These are phyloP conservation scores for Lotmaria passim DNA, from an alignment of 208 protist genomes.

Conservation along the genomic window DNA sequence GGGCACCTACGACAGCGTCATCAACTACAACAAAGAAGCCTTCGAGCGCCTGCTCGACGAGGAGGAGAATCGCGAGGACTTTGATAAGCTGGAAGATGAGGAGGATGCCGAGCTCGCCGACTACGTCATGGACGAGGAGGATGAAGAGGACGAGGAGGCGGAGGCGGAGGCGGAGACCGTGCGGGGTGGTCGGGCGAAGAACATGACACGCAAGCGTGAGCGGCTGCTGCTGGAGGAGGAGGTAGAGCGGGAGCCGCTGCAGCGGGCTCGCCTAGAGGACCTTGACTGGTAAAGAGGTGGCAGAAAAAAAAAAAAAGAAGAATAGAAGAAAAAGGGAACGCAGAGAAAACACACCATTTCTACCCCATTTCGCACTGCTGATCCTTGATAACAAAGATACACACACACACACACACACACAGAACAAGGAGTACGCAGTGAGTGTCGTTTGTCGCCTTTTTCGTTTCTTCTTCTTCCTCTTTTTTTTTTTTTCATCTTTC, in stretches of 20 bases:
- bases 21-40: conserved; percentile 90
- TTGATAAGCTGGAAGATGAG: conserved; percentile 75
- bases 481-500: too few relatives aligned
- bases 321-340: not conserved
- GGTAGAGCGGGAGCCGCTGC: conserved; percentile 70
- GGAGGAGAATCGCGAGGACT: conserved; percentile 84
- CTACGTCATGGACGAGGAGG: conserved; percentile 91
- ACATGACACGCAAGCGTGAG: conserved; percentile 51
- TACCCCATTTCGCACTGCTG: too few relatives aligned
- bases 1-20: conserved; percentile 92
- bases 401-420: too few relatives aligned
- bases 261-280: conserved; percentile 64
- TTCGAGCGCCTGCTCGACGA: conserved; percentile 90
- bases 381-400: too few relatives aligned
- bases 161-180: conserved; percentile 35
- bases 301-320: not conserved
- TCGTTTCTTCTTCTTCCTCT: too few relatives aligned
- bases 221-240: conserved; percentile 88
- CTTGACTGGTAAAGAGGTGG: conserved; percentile 70
- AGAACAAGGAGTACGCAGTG: too few relatives aligned
- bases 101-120: conserved; percentile 89
- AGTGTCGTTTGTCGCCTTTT: too few relatives aligned
- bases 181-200: conserved; percentile 25
- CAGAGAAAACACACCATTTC: too few relatives aligned
- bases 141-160: conserved; percentile 59